Evolutionary conservation across 805 yeast species (phyloP).

Genomic region (Wickerhamiella spandovensis): DNA sequence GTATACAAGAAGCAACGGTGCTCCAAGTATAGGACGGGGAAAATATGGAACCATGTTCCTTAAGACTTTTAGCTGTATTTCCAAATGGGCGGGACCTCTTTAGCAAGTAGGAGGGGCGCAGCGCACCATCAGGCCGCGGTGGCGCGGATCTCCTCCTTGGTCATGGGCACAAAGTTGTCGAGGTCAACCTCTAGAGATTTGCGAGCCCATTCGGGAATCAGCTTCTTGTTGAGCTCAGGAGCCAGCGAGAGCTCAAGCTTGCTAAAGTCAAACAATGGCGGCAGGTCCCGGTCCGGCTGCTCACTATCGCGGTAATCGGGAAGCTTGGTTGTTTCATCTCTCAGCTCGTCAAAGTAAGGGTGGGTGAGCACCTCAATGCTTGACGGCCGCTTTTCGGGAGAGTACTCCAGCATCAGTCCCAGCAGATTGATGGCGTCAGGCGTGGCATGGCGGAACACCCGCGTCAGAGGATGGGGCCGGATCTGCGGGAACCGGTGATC

Average conservation of each 20-base stretch:
- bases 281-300: constrained; percentile 61
- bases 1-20: too few relatives aligned
- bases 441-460: constrained; percentile 64
- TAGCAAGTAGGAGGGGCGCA: too few relatives aligned
- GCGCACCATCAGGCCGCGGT: background rate
- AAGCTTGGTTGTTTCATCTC: constrained; percentile 33
- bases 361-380: constrained; percentile 78
- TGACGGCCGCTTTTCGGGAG: constrained; percentile 69
- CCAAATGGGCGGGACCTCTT: too few relatives aligned
- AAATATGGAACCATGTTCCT: background rate
- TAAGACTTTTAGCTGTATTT: background rate
- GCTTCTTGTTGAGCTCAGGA: constrained; percentile 28
- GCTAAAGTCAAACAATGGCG: constrained; percentile 66
- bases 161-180: constrained; percentile 46
- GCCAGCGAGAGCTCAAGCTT: constrained; percentile 41
- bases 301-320: constrained; percentile 43
- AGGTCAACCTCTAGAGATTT: constrained; percentile 34
- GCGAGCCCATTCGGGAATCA: constrained; percentile 29
- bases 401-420: constrained; percentile 71
- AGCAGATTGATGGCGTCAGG: constrained; percentile 77
- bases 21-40: too few relatives aligned
- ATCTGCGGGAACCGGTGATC: constrained; percentile 84
- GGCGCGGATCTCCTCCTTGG: constrained; percentile 18
- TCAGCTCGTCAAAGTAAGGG: constrained; percentile 77
- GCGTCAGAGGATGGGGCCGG: constrained; percentile 40